Evolutionary conservation across 2,329 filamentous ascomycete species (phyloP).

Genomic region (Exserohilum rostratum): DNA sequence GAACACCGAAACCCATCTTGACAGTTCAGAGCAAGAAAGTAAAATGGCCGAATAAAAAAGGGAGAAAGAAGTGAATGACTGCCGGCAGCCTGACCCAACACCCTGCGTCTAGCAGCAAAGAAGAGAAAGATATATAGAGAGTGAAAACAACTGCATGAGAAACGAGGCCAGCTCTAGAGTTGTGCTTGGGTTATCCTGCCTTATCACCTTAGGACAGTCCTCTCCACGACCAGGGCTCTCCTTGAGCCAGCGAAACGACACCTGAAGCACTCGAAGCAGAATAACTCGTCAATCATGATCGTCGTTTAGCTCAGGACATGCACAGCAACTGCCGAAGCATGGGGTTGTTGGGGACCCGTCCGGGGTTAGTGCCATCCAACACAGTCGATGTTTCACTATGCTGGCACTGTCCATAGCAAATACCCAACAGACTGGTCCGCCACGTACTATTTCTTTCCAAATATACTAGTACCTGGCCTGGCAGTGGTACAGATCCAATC

Average conservation of each 20-base stretch:
- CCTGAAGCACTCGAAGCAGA: constrained; percentile 15
- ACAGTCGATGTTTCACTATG: constrained; percentile 14
- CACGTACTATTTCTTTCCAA: not conserved
- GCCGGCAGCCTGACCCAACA: constrained; percentile 33
- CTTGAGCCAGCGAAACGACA: constrained; percentile 14
- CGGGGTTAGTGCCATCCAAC: constrained; percentile 5
- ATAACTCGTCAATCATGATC: not conserved
- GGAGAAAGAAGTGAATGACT: constrained; percentile 17
- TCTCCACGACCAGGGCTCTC: constrained; percentile 9
- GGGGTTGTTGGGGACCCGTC: not conserved
- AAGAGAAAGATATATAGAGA: not conserved
- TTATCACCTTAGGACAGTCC: constrained; percentile 9
- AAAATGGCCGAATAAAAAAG: not conserved
- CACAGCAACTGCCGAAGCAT: constrained; percentile 6
- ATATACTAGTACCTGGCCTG: too few species aligned
- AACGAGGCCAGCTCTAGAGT: constrained; percentile 14
- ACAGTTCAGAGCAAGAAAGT: not conserved
- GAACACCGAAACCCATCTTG: constrained; percentile 41
- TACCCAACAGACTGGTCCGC: not conserved
- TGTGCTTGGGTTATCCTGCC: not conserved
- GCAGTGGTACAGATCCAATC: too few species aligned
- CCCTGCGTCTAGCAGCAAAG: not conserved
- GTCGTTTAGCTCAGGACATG: not conserved
- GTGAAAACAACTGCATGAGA: not conserved
- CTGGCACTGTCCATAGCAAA: constrained; percentile 2